A percentile compares a stretch with the other conserved stretches of the same genome.
These are phyloP conservation scores for Penicillium sp. DNA, from an alignment of 2,329 filamentous ascomycete species.

Conservation along the genomic window DNA sequence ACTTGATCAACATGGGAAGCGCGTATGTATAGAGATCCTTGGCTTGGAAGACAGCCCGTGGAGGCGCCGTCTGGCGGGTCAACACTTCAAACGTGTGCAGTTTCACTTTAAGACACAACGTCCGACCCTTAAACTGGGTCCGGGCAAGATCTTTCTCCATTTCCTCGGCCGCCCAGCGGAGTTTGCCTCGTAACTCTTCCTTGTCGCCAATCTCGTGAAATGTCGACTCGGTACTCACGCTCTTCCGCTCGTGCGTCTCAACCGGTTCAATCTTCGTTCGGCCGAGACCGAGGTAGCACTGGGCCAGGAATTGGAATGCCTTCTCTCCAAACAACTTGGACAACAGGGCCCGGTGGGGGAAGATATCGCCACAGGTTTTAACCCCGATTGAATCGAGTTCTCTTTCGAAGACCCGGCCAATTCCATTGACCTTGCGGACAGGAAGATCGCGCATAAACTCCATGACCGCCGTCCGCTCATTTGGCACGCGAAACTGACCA, in stretches of 20 bases:
- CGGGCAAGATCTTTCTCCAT: constrained; percentile 81
- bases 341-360: constrained; percentile 72
- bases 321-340: constrained; percentile 87
- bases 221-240: constrained; percentile 90
- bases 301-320: constrained; percentile 81
- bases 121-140: constrained; percentile 86
- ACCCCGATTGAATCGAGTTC: constrained; percentile 87
- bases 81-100: constrained; percentile 91
- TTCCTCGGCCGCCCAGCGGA: constrained; percentile 80
- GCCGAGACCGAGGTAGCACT: constrained; percentile 83
- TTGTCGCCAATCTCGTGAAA: constrained; percentile 79
- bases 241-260: constrained; percentile 89
- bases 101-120: constrained; percentile 89
- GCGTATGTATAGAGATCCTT: constrained; percentile 84
- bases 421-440: constrained; percentile 88
- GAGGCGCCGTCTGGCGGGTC: constrained; percentile 77
- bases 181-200: constrained; percentile 71
- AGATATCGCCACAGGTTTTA: constrained; percentile 87
- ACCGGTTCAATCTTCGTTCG: constrained; percentile 83
- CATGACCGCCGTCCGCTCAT: constrained; percentile 75
- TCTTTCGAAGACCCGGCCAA: constrained; percentile 92
- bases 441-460: constrained; percentile 82
- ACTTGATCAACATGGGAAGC: constrained; percentile 79
- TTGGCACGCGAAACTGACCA: constrained; percentile 79
- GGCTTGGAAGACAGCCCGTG: constrained; percentile 71